Evolutionary conservation across 148 eudicot species (phyloP), one percentile per base, ranked within the genome.

Genomic region (Polygonum maritimum): DNA sequence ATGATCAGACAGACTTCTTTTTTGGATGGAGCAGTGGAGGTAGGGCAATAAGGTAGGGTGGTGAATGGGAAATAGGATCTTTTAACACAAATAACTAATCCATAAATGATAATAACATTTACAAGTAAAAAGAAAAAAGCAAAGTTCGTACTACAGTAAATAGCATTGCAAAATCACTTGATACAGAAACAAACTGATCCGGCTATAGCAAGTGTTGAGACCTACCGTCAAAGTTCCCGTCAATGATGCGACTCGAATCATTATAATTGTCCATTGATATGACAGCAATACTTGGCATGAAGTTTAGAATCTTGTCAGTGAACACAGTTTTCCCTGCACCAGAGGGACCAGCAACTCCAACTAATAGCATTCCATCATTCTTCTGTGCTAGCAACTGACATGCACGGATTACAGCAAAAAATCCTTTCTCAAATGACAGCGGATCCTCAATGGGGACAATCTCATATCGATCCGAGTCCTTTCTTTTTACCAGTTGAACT

Each of bases 261-360:
- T 89, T 89, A 80, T 89, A 89, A 72, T 86, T 81, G 73, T 89
- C 93, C 93, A 89, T 89, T 49, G 81, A 84, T 75, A 89, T 89
- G 75, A 89, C 80, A 63, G 89, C 91, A 78, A 89, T 80, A 78
- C 91, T 87, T 62, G 90, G 93, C 89, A 87, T 86, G 82, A 89
- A 87, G 80, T 80, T 87, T 54, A 86, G 79, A 63, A 89, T 77
- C 82, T 89, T 89, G 71, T 87, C 93, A 0, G 91, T 87, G 54
- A 89, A 87, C 33, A 89, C 89, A 13, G 91, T 86, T 84, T 89
- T 89, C 71, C 93, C 93, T 39, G 93, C 89, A 21, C 93, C 93
- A 36, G 93, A 89, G 18, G 93, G 93, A 54, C 93, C 93, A 7
- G 93, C 93, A 36, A 89, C 88, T 77, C 93, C 93, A 12, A 89